phyloP scores from a whole-genome alignment of 805 yeast species.

The Ogataea angusta region DNA sequence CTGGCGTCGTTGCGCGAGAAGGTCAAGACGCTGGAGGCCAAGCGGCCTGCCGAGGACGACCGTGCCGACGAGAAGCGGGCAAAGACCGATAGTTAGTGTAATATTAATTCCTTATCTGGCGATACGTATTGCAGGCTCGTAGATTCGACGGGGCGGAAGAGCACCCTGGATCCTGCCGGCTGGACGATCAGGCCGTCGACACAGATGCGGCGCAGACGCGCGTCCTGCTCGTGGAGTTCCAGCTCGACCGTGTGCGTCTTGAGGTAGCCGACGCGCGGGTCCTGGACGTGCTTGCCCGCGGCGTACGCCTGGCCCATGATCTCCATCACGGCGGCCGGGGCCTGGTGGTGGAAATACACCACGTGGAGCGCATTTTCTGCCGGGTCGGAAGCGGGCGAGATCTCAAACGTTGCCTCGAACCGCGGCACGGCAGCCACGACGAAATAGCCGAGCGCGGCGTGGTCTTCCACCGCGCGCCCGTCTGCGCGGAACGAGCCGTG shows the following conservation, averaged over 20 bases:
- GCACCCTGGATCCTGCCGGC: conserved; percentile 11
- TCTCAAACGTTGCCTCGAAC: conserved; percentile 58
- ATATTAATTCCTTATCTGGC: neutral
- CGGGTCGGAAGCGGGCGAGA: conserved; percentile 58
- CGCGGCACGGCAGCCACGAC: conserved; percentile 51
- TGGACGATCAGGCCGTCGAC: conserved; percentile 59
- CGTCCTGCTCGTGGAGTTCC: conserved; percentile 28
- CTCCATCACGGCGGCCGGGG: conserved; percentile 41
- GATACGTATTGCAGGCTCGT: conserved; percentile 2
- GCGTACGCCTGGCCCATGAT: conserved; percentile 57
- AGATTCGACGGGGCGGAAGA: neutral
- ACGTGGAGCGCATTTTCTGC: conserved; percentile 41
- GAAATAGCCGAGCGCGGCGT: conserved; percentile 56
- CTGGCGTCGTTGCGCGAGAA: conserved; percentile 49
- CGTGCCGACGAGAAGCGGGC: conserved; percentile 19
- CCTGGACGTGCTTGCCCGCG: conserved; percentile 50
- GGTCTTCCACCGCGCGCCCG: conserved; percentile 9
- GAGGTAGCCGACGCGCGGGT: conserved; percentile 47
- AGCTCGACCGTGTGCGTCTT: conserved; percentile 19
- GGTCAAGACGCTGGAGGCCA: conserved; percentile 23
- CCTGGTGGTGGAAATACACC: conserved; percentile 41
- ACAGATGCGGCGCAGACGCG: conserved; percentile 51
- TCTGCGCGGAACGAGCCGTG: conserved; percentile 34
- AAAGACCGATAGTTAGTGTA: conserved; percentile 16
- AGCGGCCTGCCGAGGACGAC: conserved; percentile 22